Evolutionary conservation across 2,329 filamentous ascomycete genomes (phyloP), one percentile per base, ranked within the genome.

Genomic region (Fusarium oligoseptatum): DNA sequence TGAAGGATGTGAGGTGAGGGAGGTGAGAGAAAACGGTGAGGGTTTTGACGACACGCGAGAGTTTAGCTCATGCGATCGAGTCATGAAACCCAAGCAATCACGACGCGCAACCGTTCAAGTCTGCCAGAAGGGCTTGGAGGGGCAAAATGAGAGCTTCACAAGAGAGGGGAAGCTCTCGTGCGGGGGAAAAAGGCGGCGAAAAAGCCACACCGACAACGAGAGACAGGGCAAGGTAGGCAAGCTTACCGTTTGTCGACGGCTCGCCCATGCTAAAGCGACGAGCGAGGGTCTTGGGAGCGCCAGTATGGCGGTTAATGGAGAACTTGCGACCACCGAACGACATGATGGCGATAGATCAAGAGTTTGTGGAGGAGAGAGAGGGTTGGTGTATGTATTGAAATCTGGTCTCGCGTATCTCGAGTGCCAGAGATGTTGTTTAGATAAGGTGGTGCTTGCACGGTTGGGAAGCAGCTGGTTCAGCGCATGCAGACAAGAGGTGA

Each of bases 301-400:
- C 90, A 62, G 90, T 91, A 80, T 91, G 89, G 79, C 90, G 87
- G 83, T 92, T 92, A 84, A 92, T 92, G 73, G 89, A 91, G 82
- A 92, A 92, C 81, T 91, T 91, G 84, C 90, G 89, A 69, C 86
- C 87, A 80, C 84, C 83, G 77, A 89, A 73, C 39, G 71, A 89
- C 84, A 88, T 88, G 64, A 77, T 84, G 79, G 62, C 66, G 61
- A 41, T 50, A n/a, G 12, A 37, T 43, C 57, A 41, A 50, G 43
- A 48, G 37, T 11, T 20, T 48, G 43, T 32, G 12, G 37, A 48
- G 55, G 48, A 55, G 48, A 55, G 48, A 52, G 37, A 64, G 62
- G 65, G 64, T 43, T 66, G 65, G 15, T 60, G 56, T 15, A 61
- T 50, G 34, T 56, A 67, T 41, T 24, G 55, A 39, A 56, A 61